Percentiles rank a stretch among this genome's conserved stretches.
These are phyloP conservation scores for Beta macrorhiza DNA, from an alignment of 179 eudicot species.

Conservation along the genomic window DNA sequence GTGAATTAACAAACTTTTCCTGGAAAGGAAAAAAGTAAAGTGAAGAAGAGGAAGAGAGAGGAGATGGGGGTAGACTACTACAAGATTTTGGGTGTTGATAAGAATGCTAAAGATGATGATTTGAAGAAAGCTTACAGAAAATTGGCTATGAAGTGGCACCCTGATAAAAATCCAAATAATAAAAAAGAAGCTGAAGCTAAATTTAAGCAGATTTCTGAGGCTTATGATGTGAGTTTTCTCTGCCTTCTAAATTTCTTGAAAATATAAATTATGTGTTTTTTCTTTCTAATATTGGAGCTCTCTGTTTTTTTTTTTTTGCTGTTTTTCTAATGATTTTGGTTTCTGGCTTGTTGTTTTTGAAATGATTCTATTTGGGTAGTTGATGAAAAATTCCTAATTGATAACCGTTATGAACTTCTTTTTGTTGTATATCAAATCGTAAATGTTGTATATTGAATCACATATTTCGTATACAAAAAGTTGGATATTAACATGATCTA, in stretches of 20 bases:
- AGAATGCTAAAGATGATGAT: conserved; percentile 61
- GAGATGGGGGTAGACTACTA: conserved; percentile 67
- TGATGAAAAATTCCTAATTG: too few species aligned
- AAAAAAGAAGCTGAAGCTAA: conserved; percentile 67
- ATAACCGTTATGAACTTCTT: too few species aligned
- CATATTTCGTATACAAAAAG: too few species aligned
- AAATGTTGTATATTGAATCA: too few species aligned
- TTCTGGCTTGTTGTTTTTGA: background rate
- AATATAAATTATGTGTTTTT: background rate
- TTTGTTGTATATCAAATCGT: too few species aligned
- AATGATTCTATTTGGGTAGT: background rate
- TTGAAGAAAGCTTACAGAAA: conserved; percentile 72
- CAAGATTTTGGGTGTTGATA: conserved; percentile 51
- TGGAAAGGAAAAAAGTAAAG: background rate
- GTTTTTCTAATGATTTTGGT: background rate
- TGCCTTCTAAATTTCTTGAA: background rate
- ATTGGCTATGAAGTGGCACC: conserved; percentile 75
- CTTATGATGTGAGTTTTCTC: conserved; percentile 52
- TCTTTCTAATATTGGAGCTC: too few species aligned
- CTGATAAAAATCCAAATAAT: conserved; percentile 60
- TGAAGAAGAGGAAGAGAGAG: conserved; percentile 25
- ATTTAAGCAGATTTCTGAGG: conserved; percentile 75
- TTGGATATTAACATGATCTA: too few species aligned
- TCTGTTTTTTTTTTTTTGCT: background rate
- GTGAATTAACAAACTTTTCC: too few species aligned